Percentiles rank a stretch among this genome's conserved stretches.
Evolutionary conservation across 2,329 filamentous ascomycete species (phyloP).

Genomic region (Neopestalotiopsis rosae): DNA sequence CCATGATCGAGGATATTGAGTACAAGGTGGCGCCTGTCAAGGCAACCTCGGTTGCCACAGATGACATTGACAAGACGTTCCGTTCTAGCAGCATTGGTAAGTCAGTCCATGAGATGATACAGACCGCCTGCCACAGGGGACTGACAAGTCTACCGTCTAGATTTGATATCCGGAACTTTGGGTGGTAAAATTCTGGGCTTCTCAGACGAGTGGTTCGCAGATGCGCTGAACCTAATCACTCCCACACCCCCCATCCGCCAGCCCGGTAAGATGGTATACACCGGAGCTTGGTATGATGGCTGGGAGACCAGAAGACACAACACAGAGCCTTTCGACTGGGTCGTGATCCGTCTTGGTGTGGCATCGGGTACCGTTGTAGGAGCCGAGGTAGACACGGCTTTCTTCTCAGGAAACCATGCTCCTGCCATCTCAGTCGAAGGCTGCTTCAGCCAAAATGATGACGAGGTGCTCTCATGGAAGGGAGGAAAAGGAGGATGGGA

Average conservation of each 20-base stretch:
- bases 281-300: conserved; percentile 74
- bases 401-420: conserved; percentile 83
- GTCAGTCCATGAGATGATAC: conserved; percentile 30
- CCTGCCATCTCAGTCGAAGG: conserved; percentile 81
- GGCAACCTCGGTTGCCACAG: conserved; percentile 53
- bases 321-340: conserved; percentile 68
- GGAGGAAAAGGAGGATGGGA: conserved; percentile 70
- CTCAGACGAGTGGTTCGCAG: conserved; percentile 73
- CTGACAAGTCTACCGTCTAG: conserved; percentile 39
- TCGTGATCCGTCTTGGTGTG: conserved; percentile 69
- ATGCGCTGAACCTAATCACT: conserved; percentile 67
- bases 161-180: conserved; percentile 64
- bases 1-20: conserved; percentile 47
- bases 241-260: conserved; percentile 67
- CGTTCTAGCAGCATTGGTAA: conserved; percentile 66
- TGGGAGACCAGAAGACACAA: conserved; percentile 75
- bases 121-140: background rate
- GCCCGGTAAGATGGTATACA: conserved; percentile 71
- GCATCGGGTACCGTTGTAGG: conserved; percentile 75
- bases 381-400: conserved; percentile 80
- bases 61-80: conserved; percentile 66
- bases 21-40: conserved; percentile 63
- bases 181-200: conserved; percentile 69
- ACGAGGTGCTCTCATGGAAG: conserved; percentile 67
- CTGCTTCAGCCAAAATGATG: conserved; percentile 69